phyloP scores from a whole-genome alignment of 495 filamentous ascomycete genomes.

The Neurospora sp. region DNA sequence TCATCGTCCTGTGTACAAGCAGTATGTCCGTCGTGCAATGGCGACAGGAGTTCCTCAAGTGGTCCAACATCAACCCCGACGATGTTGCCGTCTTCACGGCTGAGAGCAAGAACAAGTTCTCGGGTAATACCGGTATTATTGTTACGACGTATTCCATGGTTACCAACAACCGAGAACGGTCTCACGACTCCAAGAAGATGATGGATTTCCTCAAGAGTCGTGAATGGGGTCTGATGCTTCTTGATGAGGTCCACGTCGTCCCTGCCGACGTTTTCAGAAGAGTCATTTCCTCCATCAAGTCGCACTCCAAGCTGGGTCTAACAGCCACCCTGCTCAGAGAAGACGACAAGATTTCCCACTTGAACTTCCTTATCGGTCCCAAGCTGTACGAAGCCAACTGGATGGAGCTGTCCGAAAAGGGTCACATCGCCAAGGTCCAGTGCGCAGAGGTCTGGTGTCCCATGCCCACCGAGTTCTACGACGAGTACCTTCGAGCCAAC shows the following conservation, averaged over 20 bases:
- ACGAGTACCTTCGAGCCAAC: constrained; percentile 63
- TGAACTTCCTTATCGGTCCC: constrained; percentile 95
- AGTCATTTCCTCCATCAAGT: constrained; percentile 82
- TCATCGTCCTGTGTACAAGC: constrained; percentile 89
- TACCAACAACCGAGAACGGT: constrained; percentile 72
- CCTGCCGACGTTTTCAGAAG: constrained; percentile 92
- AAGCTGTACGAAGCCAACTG: constrained; percentile 98
- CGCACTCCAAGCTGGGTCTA: constrained; percentile 92
- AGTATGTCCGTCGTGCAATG: constrained; percentile 98
- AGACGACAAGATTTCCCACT: constrained; percentile 94
- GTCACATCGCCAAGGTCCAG: constrained; percentile 94
- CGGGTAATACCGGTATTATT: constrained; percentile 83
- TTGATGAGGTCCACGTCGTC: constrained; percentile 98
- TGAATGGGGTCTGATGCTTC: constrained; percentile 96
- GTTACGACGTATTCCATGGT: constrained; percentile 99
- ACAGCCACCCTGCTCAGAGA: constrained; percentile 92
- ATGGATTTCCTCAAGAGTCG: constrained; percentile 89
- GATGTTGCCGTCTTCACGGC: constrained; percentile 94
- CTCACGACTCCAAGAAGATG: constrained; percentile 91
- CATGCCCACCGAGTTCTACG: constrained; percentile 97
- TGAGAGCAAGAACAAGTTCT: constrained; percentile 84
- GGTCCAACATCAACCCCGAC: constrained; percentile 92
- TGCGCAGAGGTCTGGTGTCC: constrained; percentile 99
- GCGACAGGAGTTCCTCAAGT: constrained; percentile 91
- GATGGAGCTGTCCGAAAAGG: constrained; percentile 96